Evolutionary conservation across 2,329 filamentous ascomycete genomes (phyloP), one percentile per base, ranked within the genome.

Genomic region (Ophiosphaerella korrae): DNA sequence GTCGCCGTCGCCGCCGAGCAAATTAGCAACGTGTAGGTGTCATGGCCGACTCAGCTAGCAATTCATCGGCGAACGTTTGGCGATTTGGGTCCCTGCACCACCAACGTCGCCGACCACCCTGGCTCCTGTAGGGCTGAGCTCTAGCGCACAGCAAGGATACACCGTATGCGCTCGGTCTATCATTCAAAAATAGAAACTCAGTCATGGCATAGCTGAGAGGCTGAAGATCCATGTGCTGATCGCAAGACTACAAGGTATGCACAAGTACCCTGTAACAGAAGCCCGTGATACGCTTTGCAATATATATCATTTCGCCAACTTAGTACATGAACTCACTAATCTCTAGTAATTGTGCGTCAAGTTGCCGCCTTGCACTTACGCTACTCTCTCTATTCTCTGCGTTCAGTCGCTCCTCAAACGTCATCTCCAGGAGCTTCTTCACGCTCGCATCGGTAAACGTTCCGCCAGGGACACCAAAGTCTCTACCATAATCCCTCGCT

Each of bases 251-350:
- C 7, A 29, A 9, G 3, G 14, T 14, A 42, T 11, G n/a, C 13
- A 32, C 9, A 16, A 29, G 26, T 7, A 16, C 2, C 11, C 6
- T 32, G 40, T 13, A 32, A 13, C 8, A 7, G 3, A 13, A 16
- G n/a, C 13, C 14, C 24, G 31, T 41, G 14, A 7, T 41, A 29
- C 16, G 26, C 18, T 21, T 23, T 42, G 13, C 13, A 12, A 16
- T 8, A 42, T 32, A 33, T 11, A 8, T 21, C 12, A 7, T 29
- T 33, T 4, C 40, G 16, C 11, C 14, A 14, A 39, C 24, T 49
- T 60, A 71, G 42, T 72, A 90, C 83, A 89, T 85, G 62, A 86
- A 80, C 77, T 92, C 88, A 64, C 85, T 88, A 62, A 92, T 75
- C 62, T 82, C 83, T 53, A 89, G 73, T 64, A 89, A 71, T 76